Conservation (phyloP, 2,329 filamentous ascomycete genomes). For the Colletotrichum viniferum region DNA sequence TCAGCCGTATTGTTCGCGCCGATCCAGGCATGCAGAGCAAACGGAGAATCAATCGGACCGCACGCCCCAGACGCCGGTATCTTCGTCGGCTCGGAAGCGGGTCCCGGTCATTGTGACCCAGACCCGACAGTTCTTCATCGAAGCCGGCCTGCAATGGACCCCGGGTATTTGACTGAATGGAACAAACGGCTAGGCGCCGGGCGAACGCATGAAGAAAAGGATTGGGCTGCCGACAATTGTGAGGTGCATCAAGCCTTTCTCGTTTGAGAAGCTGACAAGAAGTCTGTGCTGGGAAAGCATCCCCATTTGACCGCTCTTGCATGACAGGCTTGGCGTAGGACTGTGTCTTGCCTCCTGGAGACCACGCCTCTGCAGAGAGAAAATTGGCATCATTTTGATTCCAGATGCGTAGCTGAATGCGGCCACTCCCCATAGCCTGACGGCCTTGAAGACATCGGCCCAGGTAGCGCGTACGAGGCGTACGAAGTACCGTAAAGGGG, state of each 20-base stretch:
- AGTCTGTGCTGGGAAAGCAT: background rate
- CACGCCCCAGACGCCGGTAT: background rate
- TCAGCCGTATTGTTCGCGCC: background rate
- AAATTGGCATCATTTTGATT: background rate
- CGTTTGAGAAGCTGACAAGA: background rate
- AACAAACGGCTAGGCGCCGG: background rate
- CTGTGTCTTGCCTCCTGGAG: background rate
- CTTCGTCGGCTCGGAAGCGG: background rate
- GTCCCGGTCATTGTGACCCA: background rate
- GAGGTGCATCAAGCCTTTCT: constrained; percentile 6
- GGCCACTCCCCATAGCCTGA: background rate
- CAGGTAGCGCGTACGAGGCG: background rate
- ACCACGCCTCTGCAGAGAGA: background rate
- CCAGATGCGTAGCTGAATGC: background rate
- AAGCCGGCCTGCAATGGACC: background rate
- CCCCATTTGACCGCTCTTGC: background rate
- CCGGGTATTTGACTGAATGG: background rate
- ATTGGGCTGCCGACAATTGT: background rate
- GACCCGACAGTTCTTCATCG: background rate
- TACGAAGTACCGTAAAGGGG: background rate
- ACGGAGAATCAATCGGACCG: background rate
- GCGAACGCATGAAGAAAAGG: background rate
- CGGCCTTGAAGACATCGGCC: background rate
- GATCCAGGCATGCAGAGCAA: background rate
- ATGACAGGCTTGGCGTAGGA: background rate